Conservation (phyloP, 768 basidiomycete species). For the Tricholoma saponaceum region DNA sequence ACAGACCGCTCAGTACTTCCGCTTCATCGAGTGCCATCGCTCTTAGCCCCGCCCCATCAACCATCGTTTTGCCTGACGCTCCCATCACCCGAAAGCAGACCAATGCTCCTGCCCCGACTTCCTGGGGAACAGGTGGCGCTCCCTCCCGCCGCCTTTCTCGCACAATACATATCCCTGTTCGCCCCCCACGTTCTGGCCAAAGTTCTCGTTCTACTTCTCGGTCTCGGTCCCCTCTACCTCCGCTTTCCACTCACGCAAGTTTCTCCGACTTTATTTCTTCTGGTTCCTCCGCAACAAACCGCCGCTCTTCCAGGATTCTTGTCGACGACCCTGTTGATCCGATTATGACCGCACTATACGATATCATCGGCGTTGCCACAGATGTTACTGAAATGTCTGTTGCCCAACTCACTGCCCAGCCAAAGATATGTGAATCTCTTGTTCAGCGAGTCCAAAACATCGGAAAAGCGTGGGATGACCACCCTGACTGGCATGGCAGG, state of each 20-base stretch:
- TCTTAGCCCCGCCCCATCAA: conserved; percentile 59
- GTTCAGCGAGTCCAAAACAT: conserved; percentile 90
- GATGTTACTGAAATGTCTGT: conserved; percentile 91
- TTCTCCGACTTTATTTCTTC: conserved; percentile 51
- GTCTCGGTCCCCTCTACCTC: conserved; percentile 89
- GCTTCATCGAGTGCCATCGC: conserved; percentile 51
- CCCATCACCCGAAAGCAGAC: conserved; percentile 64
- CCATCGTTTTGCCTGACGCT: conserved; percentile 57
- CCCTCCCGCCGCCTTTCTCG: conserved; percentile 82
- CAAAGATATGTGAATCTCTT: conserved; percentile 80
- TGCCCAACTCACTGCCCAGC: conserved; percentile 77
- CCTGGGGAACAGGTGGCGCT: conserved; percentile 52
- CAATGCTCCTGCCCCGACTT: conserved; percentile 40
- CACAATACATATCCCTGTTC: conserved; percentile 71
- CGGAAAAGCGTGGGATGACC: conserved; percentile 95
- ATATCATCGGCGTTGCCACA: conserved; percentile 88
- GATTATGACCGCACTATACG: conserved; percentile 87
- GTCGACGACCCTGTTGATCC: conserved; percentile 85
- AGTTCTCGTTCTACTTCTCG: conserved; percentile 94
- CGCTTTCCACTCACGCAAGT: conserved; percentile 56
- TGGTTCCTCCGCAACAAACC: conserved; percentile 48
- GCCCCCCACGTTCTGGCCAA: conserved; percentile 65
- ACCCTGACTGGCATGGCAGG: conserved; percentile 96
- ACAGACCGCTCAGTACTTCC: conserved; percentile 52
- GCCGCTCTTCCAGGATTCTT: conserved; percentile 77